Conservation (phyloP, 129 eudicot genomes). For the Erigeron canadensis region DNA sequence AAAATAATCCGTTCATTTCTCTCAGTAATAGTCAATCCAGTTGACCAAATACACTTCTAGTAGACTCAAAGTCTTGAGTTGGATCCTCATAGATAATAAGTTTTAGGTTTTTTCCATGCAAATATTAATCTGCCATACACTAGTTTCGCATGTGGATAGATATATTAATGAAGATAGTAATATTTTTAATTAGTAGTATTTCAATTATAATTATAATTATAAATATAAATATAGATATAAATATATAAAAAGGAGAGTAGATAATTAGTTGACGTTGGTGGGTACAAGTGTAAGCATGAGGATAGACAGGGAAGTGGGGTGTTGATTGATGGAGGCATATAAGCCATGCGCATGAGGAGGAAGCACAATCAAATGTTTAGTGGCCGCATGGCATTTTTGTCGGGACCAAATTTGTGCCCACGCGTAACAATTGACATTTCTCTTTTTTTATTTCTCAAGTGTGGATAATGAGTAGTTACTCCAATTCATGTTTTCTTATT, state of each 20-base stretch:
- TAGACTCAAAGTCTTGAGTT: no score
- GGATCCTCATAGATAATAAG: no score
- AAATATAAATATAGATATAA: not conserved
- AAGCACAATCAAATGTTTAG: slow-evolving; percentile 26
- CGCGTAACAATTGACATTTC: slow-evolving; percentile 31
- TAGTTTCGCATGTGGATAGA: no score
- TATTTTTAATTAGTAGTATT: no score
- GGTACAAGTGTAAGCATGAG: slow-evolving; percentile 33
- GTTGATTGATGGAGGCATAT: slow-evolving; percentile 29
- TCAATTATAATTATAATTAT: no score
- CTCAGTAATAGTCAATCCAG: no score
- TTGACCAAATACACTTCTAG: no score
- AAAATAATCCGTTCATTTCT: no score
- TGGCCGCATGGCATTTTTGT: slow-evolving; percentile 37
- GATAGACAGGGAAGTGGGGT: slow-evolving; percentile 21
- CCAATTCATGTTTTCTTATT: not conserved
- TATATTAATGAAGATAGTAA: not conserved
- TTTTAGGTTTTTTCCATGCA: no score
- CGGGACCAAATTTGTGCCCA: slow-evolving; percentile 34
- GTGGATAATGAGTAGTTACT: not conserved
- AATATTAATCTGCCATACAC: no score
- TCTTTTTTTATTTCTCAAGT: not conserved
- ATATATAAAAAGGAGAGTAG: slow-evolving; percentile 11
- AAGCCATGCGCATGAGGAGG: slow-evolving; percentile 33
- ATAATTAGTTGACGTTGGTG: slow-evolving; percentile 33